Evolutionary conservation across 192 early-diverging fungal species (phyloP).

Genomic region (Coemansia sp.): DNA sequence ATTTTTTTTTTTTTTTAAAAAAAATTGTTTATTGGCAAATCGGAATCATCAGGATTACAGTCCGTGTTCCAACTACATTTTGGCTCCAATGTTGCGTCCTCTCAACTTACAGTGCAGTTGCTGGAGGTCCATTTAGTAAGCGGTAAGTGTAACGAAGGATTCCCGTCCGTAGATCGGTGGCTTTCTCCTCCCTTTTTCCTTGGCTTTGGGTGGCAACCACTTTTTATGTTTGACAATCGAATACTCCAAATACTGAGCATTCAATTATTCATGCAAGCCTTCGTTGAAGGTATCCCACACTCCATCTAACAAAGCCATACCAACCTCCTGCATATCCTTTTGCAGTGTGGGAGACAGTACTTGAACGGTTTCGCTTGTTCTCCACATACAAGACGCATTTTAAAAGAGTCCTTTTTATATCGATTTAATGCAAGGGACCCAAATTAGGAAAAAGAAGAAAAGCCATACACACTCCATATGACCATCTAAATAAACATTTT

Average conservation of each 20-base stretch:
- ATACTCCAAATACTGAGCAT: not conserved
- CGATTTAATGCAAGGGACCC: not conserved
- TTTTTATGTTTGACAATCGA: not conserved
- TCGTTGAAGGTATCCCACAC: not conserved
- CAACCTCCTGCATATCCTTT: too few relatives aligned
- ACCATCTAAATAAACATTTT: not conserved
- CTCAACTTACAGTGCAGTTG: too few relatives aligned
- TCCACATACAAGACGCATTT: too few relatives aligned
- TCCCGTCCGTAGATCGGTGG: not conserved
- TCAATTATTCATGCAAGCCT: not conserved
- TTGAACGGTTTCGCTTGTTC: not conserved
- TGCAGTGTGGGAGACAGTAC: not conserved
- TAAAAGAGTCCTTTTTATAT: not conserved
- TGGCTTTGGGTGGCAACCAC: not conserved
- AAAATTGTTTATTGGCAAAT: too few relatives aligned
- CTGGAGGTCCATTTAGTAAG: too few relatives aligned
- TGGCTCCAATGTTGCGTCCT: too few relatives aligned
- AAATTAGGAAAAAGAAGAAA: not conserved
- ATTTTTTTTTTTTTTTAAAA: too few relatives aligned
- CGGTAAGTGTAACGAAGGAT: too few relatives aligned
- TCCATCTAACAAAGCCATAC: too few relatives aligned
- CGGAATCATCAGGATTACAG: too few relatives aligned
- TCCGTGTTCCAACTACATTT: too few relatives aligned
- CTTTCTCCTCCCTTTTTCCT: not conserved
- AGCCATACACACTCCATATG: not conserved